phyloP scores from a whole-genome alignment of 768 basidiomycete species.

The Amylocystis lapponica region DNA sequence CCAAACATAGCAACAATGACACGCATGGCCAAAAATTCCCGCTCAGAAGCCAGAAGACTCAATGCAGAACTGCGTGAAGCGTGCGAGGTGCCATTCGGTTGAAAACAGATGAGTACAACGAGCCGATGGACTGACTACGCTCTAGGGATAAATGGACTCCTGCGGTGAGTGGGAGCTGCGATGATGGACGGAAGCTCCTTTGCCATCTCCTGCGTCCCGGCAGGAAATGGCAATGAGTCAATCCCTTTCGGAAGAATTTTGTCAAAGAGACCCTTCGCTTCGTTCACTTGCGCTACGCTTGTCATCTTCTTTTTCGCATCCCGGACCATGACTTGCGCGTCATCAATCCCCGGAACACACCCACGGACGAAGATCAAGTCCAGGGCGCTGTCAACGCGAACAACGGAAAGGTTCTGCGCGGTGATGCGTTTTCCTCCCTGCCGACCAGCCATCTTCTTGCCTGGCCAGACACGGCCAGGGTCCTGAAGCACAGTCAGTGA shows the following conservation, averaged over 20 bases:
- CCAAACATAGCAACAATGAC: too few relatives aligned
- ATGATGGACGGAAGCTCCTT: constrained; percentile 58
- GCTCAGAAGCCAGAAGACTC: too few relatives aligned
- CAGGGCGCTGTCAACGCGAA: constrained; percentile 80
- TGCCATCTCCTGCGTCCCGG: constrained; percentile 76
- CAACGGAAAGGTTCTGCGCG: constrained; percentile 81
- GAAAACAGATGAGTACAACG: too few relatives aligned
- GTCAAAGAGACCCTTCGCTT: constrained; percentile 66
- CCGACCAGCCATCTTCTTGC: constrained; percentile 97
- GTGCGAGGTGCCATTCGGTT: too few relatives aligned
- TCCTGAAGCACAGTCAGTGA: constrained; percentile 47
- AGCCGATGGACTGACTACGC: too few relatives aligned
- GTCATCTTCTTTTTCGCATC: constrained; percentile 88
- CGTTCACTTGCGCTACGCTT: constrained; percentile 54
- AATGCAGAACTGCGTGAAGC: too few relatives aligned
- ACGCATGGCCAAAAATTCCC: too few relatives aligned
- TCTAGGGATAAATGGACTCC: constrained; percentile 69
- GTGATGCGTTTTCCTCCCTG: constrained; percentile 84
- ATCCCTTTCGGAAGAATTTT: constrained; percentile 80
- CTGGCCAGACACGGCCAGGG: constrained; percentile 93
- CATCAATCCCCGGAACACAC: constrained; percentile 85
- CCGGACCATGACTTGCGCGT: constrained; percentile 76
- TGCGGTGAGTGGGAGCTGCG: constrained; percentile 68
- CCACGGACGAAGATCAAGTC: constrained; percentile 91
- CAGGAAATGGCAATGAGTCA: constrained; percentile 85